Evolutionary conservation across 2,329 filamentous ascomycete species (phyloP).

Genomic region (Drechslerella stenobrocha): DNA sequence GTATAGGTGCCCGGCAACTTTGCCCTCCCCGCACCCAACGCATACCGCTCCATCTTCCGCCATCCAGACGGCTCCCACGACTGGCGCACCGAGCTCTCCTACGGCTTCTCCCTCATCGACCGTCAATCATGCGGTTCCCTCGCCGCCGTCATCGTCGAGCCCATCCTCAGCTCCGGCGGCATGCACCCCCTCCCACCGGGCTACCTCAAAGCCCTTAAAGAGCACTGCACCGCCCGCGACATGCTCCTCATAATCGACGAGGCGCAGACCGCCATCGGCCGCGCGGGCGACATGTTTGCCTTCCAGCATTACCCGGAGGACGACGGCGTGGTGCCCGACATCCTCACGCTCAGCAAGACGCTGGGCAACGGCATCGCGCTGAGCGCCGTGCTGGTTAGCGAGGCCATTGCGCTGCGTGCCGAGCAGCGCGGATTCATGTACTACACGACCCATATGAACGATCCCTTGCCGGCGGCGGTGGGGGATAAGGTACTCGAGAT

Average conservation of each 20-base stretch:
- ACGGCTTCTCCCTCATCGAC: slow-evolving; percentile 66
- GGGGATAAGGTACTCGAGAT: slow-evolving; percentile 67
- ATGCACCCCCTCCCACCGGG: slow-evolving; percentile 65
- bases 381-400: slow-evolving; percentile 63
- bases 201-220: slow-evolving; percentile 63
- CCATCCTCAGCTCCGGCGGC: slow-evolving; percentile 64
- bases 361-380: slow-evolving; percentile 66
- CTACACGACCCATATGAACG: slow-evolving; percentile 67
- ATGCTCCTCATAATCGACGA: slow-evolving; percentile 66
- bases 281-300: slow-evolving; percentile 64
- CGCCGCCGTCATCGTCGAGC: slow-evolving; percentile 67
- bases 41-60: slow-evolving; percentile 66
- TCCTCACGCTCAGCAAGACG: slow-evolving; percentile 66
- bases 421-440: slow-evolving; percentile 62
- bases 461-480: slow-evolving; percentile 65
- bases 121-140: slow-evolving; percentile 65
- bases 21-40: slow-evolving; percentile 64
- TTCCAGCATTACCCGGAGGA: slow-evolving; percentile 58
- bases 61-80: slow-evolving; percentile 65
- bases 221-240: slow-evolving; percentile 61
- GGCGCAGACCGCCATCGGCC: slow-evolving; percentile 64
- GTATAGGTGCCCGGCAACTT: slow-evolving; percentile 62
- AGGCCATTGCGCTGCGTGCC: slow-evolving; percentile 59
- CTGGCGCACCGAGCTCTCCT: slow-evolving; percentile 68
- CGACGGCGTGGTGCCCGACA: slow-evolving; percentile 63